Evolutionary conservation across 805 yeast genomes (phyloP).

Genomic region (Candida coquimbonensis): DNA sequence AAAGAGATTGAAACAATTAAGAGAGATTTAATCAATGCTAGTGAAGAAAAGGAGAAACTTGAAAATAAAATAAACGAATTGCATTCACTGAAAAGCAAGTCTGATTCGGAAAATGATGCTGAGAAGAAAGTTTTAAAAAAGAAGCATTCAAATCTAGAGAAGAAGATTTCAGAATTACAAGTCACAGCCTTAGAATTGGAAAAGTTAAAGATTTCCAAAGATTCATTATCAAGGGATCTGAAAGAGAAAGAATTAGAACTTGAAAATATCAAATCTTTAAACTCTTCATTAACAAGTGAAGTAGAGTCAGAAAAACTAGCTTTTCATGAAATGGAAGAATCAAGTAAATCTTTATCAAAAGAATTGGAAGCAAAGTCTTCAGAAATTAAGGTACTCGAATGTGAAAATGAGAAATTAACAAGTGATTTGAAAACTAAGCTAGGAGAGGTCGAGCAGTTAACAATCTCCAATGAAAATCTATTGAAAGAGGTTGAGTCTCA

Average conservation of each 20-base stretch:
- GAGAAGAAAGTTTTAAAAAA: conserved; percentile 3
- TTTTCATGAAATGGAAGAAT: conserved; percentile 2
- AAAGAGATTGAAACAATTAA: too few relatives aligned
- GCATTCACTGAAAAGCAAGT: neutral
- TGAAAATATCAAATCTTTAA: too few relatives aligned
- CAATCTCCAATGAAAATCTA: too few relatives aligned
- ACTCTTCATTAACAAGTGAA: neutral
- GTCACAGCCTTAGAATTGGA: too few relatives aligned
- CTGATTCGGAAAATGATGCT: neutral
- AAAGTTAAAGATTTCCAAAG: too few relatives aligned
- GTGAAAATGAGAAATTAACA: conserved; percentile 1
- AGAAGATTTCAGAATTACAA: conserved; percentile 2
- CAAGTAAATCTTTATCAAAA: neutral
- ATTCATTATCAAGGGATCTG: neutral
- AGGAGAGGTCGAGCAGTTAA: too few relatives aligned
- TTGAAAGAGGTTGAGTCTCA: neutral
- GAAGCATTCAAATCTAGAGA: conserved; percentile 5
- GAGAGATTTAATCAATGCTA: too few relatives aligned
- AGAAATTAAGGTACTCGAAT: neutral
- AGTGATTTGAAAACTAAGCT: neutral
- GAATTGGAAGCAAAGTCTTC: neutral
- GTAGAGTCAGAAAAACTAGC: neutral
- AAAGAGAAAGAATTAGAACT: too few relatives aligned
- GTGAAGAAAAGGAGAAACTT: too few relatives aligned
- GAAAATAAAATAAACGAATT: neutral